phyloP scores from a whole-genome alignment of 2,329 filamentous ascomycete genomes.

The Cryphonectria naterciae region DNA sequence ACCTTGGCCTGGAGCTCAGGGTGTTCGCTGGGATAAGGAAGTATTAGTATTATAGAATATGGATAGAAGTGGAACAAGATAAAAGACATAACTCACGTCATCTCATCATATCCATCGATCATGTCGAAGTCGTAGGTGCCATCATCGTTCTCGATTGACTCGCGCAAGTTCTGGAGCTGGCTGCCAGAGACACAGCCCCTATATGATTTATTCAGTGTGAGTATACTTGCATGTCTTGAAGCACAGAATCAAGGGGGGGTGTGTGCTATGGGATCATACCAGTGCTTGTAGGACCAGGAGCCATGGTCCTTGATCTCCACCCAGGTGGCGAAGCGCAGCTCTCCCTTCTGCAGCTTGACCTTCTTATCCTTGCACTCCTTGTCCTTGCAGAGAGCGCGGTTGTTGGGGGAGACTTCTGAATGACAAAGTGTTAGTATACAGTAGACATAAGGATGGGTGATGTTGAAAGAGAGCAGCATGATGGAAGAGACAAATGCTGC shows the following conservation, averaged over 20 bases:
- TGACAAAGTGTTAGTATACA: slow-evolving; percentile 12
- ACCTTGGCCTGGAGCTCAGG: slow-evolving; percentile 74
- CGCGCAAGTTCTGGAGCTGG: slow-evolving; percentile 68
- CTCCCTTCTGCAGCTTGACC: slow-evolving; percentile 77
- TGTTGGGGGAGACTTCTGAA: slow-evolving; percentile 71
- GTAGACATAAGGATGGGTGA: background rate
- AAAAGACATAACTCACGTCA: slow-evolving; percentile 49
- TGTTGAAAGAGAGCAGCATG: background rate
- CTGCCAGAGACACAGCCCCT: slow-evolving; percentile 90
- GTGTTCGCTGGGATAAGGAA: slow-evolving; percentile 43
- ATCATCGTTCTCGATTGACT: slow-evolving; percentile 52
- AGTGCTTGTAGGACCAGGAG: slow-evolving; percentile 82
- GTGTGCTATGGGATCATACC: slow-evolving; percentile 57
- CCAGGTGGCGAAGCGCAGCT: slow-evolving; percentile 76
- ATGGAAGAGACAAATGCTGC: background rate
- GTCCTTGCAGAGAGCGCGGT: slow-evolving; percentile 75
- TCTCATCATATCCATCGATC: slow-evolving; percentile 82
- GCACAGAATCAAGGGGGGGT: background rate
- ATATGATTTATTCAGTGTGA: background rate
- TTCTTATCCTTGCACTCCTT: slow-evolving; percentile 70
- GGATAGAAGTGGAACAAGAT: too few species aligned
- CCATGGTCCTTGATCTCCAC: slow-evolving; percentile 65
- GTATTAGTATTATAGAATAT: slow-evolving; percentile 10
- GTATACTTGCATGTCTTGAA: background rate
- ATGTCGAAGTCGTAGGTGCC: slow-evolving; percentile 62